Evolutionary conservation across 257 asterid genomes (phyloP).

Genomic region (Plectranthus barbatus): DNA sequence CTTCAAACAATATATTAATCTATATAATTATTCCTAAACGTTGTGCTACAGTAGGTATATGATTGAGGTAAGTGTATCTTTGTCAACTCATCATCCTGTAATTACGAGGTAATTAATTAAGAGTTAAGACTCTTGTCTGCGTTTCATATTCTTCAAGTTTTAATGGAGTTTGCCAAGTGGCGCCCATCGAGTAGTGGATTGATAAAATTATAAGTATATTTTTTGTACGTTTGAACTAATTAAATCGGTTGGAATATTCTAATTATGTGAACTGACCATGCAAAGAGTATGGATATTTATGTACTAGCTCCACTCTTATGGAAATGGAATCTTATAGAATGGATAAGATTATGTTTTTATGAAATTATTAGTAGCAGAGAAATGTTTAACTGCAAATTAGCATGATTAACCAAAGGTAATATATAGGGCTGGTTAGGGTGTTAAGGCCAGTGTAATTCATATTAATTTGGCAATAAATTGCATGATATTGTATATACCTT

Average conservation of each 20-base stretch:
- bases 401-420: no score
- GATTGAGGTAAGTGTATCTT: constrained; percentile 21
- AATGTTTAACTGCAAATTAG: neutral
- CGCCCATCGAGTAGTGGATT: neutral
- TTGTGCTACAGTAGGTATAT: constrained; percentile 18
- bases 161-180: constrained; percentile 16
- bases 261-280: neutral
- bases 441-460: no score
- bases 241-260: neutral
- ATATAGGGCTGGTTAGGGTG: no score
- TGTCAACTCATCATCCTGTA: constrained; percentile 39
- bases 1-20: constrained; percentile 22
- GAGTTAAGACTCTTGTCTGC: constrained; percentile 14
- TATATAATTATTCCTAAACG: neutral
- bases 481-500: no score
- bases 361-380: neutral
- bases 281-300: neutral
- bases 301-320: constrained; percentile 22
- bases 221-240: neutral
- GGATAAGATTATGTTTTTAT: neutral
- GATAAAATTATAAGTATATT: neutral
- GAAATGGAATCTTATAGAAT: neutral
- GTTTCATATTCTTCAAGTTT: neutral
- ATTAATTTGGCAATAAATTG: no score
- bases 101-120: neutral